These are phyloP conservation scores for Aspergillus biplanus DNA, from an alignment of 495 filamentous ascomycete genomes.

Conservation along the genomic window DNA sequence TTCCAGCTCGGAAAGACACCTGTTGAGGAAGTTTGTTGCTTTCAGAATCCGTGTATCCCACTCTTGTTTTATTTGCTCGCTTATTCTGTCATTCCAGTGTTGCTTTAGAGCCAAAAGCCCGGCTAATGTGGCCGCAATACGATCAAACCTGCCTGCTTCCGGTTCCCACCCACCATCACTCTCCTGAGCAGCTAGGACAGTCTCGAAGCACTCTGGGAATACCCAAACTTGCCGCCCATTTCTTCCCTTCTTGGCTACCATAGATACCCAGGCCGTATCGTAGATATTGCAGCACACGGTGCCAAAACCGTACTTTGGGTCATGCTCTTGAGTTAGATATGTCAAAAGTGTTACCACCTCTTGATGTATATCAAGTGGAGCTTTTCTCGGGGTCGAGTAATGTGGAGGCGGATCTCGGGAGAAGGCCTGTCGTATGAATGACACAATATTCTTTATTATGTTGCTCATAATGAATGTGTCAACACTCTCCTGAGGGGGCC, in stretches of 20 bases:
- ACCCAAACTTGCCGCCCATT: conserved; percentile 21
- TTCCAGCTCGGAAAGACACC: neutral
- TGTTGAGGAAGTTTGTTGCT: conserved; percentile 4
- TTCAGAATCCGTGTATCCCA: neutral
- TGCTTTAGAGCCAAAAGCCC: conserved; percentile 10
- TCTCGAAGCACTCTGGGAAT: conserved; percentile 31
- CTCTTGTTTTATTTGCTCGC: neutral
- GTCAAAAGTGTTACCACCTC: neutral
- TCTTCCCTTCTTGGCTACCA: conserved; percentile 36
- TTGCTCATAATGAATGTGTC: too few species aligned
- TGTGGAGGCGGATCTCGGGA: neutral
- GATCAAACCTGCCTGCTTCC: conserved; percentile 23
- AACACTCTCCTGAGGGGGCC: too few species aligned
- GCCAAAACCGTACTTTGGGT: conserved; percentile 19
- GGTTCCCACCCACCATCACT: conserved; percentile 27
- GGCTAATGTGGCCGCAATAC: conserved; percentile 26
- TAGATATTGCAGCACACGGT: conserved; percentile 41
- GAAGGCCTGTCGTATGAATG: neutral
- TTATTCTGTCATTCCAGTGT: neutral
- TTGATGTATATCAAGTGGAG: neutral
- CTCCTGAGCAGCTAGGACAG: conserved; percentile 23
- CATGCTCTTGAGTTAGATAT: neutral
- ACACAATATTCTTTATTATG: neutral
- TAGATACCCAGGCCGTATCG: conserved; percentile 52
- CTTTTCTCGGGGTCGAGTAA: neutral